phyloP scores from a whole-genome alignment of 208 protist genomes.

The Herpetomonas tarakana region DNA sequence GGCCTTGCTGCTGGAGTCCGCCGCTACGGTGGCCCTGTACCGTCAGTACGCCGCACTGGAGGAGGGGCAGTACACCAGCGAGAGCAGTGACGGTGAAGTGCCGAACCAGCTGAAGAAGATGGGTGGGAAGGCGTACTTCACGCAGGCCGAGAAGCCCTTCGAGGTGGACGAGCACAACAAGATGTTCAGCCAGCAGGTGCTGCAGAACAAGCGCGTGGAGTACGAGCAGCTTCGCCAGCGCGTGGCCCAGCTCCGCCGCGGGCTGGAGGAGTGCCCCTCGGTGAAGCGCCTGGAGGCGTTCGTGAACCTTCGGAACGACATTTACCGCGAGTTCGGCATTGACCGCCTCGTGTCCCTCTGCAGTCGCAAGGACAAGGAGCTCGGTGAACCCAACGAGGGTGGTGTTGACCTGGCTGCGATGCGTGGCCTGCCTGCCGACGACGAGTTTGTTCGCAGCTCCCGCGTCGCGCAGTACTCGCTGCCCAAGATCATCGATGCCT shows the following conservation, averaged over 20 bases:
- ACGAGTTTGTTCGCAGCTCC: slow-evolving; percentile 51
- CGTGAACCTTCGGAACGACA: slow-evolving; percentile 53
- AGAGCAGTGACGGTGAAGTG: slow-evolving; percentile 76
- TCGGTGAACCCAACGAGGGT: slow-evolving; percentile 68
- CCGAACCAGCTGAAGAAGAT: slow-evolving; percentile 66
- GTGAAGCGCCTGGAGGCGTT: slow-evolving; percentile 62
- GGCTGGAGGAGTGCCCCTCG: slow-evolving; percentile 43
- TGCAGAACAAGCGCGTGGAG: slow-evolving; percentile 83
- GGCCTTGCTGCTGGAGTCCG: slow-evolving; percentile 72
- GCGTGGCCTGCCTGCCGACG: slow-evolving; percentile 22
- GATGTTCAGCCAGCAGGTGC: slow-evolving; percentile 85
- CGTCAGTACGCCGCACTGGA: slow-evolving; percentile 79
- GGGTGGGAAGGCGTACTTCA: slow-evolving; percentile 71
- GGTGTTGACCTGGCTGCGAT: slow-evolving; percentile 43
- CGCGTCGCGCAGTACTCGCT: slow-evolving; percentile 80
- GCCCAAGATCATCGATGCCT: slow-evolving; percentile 72
- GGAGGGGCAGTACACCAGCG: slow-evolving; percentile 73
- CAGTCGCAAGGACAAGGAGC: slow-evolving; percentile 56
- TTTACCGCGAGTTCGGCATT: slow-evolving; percentile 67
- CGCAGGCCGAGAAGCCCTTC: slow-evolving; percentile 46
- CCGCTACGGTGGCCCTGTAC: slow-evolving; percentile 77
- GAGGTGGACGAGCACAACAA: slow-evolving; percentile 81
- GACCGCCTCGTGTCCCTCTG: slow-evolving; percentile 77
- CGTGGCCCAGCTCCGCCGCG: slow-evolving; percentile 44
- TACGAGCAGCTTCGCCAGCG: slow-evolving; percentile 77